Base-by-base conservation (phyloP, 2,329 filamentous ascomycete species). In the Rasamsonia emersonii region DNA sequence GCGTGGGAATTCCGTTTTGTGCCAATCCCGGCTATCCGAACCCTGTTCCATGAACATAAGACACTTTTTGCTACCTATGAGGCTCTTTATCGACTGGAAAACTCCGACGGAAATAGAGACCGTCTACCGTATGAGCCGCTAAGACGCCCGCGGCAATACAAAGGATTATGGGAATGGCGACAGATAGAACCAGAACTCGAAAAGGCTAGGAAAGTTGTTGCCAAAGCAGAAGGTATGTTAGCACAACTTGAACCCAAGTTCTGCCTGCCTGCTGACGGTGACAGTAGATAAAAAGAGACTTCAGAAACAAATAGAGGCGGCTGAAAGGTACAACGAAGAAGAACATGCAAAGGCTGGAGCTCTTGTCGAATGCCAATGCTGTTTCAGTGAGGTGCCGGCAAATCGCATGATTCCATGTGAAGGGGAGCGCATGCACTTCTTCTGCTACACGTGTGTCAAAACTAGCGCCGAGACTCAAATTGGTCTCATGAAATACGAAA, bases 351-450 rank as follows among this genome's bases (percentile, higher is more conserved):
- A 47, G 1, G 56, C 62, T 4, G 74, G 77, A 1, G 65, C 71
- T 11, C 62, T 79, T 24, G 56, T 65, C 8, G 82, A 89, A 43
- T 93, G 81, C 44, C 70, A 68, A 25, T 86, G 82, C 48, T 93
- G 86, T 55, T 91, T 73, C 47, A 65, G 67, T 5, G 77, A 86
- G 3, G 66, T 68, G 30, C 69, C 82, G 2, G 55, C 76, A 27
- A 82, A 83, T 43, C 70, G 77, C 28, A 75, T 84, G 63, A 69
- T 84, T 1, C 65, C 73, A 41, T 93, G 86, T 52, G 59, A 75
- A 30, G 75, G 70, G 10, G 64, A 70, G 0, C 45, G 51, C 0
- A 42, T 59, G 1, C 82, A 88, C 44, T 73, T 71, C 49, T 88
- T 89, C 54, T 93, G 86, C 53, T 64, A 66, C 28, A 57, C 60